A percentile compares a stretch with the other conserved stretches of the same genome.
Evolutionary conservation across 2,329 filamentous ascomycete genomes (phyloP).

Genomic region (Penicillium digitatum): DNA sequence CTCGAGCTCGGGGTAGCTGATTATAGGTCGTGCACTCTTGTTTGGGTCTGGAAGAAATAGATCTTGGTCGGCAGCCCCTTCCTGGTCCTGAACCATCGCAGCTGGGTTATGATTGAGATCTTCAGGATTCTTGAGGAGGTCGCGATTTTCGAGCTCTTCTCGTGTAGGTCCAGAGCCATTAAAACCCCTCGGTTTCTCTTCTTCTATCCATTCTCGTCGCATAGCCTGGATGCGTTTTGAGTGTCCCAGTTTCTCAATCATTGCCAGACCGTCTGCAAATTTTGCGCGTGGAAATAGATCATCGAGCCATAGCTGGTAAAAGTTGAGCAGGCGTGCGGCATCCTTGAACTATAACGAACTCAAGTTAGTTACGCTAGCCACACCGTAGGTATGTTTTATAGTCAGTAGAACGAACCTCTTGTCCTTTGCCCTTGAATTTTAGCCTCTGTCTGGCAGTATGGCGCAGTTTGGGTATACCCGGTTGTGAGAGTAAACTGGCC

Average conservation of each 20-base stretch:
- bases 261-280: constrained; percentile 80
- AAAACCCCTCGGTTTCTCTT: constrained; percentile 46
- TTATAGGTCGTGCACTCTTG: constrained; percentile 6
- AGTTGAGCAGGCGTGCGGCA: constrained; percentile 72
- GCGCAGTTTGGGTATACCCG: constrained; percentile 78
- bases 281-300: constrained; percentile 92
- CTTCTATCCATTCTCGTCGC: constrained; percentile 79
- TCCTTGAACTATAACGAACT: constrained; percentile 66
- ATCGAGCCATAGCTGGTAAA: constrained; percentile 96
- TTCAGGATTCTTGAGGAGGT: constrained; percentile 1
- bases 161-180: neutral
- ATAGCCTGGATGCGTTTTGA: constrained; percentile 71
- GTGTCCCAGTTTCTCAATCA: constrained; percentile 92
- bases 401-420: constrained; percentile 60
- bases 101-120: neutral
- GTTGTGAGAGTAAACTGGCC: constrained; percentile 69
- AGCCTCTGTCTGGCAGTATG: constrained; percentile 65
- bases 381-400: neutral
- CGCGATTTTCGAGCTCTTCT: neutral
- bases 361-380: constrained; percentile 9
- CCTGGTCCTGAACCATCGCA: neutral
- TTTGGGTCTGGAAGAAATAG: constrained; percentile 31
- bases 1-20: constrained; percentile 34
- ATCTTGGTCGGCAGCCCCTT: constrained; percentile 12
- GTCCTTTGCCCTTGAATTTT: constrained; percentile 85